Percentiles rank a stretch among this genome's conserved stretches.
Evolutionary conservation across 352 stramenopile genomes (phyloP).

Genomic region (Pythium aphanidermatum): DNA sequence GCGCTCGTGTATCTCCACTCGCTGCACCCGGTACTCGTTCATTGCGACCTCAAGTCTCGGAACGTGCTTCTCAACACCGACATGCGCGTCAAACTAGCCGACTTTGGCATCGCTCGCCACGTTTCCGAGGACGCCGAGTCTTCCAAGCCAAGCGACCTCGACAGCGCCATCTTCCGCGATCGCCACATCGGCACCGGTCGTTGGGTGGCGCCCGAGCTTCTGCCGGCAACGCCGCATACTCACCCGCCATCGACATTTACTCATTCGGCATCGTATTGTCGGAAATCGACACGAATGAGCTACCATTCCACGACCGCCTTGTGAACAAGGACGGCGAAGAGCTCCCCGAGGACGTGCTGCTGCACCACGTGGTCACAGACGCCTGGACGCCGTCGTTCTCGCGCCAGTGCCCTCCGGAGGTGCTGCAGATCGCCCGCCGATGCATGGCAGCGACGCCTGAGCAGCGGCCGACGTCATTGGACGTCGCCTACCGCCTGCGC

Average conservation of each 20-base stretch:
- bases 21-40: conserved; percentile 41
- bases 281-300: conserved; percentile 41
- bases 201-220: conserved; percentile 55
- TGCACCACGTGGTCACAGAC: conserved; percentile 46
- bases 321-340: conserved; percentile 16
- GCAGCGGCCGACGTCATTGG: conserved; percentile 33
- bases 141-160: no score
- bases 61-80: conserved; percentile 58
- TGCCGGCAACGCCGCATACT: conserved; percentile 45
- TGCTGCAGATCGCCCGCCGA: conserved; percentile 38
- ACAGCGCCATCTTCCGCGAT: conserved; percentile 9
- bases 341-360: conserved; percentile 32
- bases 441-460: conserved; percentile 37
- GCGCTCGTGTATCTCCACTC: conserved; percentile 65
- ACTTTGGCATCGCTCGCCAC: conserved; percentile 57
- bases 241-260: conserved; percentile 49
- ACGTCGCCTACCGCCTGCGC: conserved; percentile 36
- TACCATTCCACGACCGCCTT: conserved; percentile 38
- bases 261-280: conserved; percentile 54
- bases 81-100: conserved; percentile 54
- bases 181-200: conserved; percentile 41
- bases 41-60: conserved; percentile 66
- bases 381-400: conserved; percentile 45
- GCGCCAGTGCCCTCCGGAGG: conserved; percentile 30
- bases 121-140: no score